Percentiles rank a stretch among this genome's conserved stretches.
Evolutionary conservation across 768 basidiomycete genomes (phyloP).

Genomic region (Agaricus subrufescens): DNA sequence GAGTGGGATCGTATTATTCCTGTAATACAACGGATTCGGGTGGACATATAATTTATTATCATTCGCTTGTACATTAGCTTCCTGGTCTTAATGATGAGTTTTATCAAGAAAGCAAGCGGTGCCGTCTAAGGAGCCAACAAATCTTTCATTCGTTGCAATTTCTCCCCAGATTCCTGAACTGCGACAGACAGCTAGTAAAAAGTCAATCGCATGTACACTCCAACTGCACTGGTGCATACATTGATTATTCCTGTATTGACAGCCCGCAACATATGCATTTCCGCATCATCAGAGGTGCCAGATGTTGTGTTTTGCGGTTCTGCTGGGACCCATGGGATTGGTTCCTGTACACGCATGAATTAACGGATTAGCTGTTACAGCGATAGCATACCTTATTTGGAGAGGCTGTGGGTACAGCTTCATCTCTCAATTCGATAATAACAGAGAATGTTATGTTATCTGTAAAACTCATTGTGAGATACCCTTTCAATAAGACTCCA

Average conservation of each 20-base stretch:
- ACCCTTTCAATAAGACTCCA: neutral
- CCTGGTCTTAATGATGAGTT: constrained; percentile 14
- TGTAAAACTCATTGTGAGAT: constrained; percentile 16
- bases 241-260: constrained; percentile 84
- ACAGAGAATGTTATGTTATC: constrained; percentile 79
- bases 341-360: constrained; percentile 37
- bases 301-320: constrained; percentile 63
- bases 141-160: constrained; percentile 39
- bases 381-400: constrained; percentile 36
- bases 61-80: constrained; percentile 20
- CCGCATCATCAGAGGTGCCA: constrained; percentile 58
- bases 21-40: constrained; percentile 88
- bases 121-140: constrained; percentile 13
- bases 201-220: neutral
- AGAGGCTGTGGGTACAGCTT: constrained; percentile 48
- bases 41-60: constrained; percentile 62
- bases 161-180: constrained; percentile 77
- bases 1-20: constrained; percentile 97
- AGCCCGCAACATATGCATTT: constrained; percentile 71
- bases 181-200: constrained; percentile 59
- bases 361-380: neutral
- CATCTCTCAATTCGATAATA: constrained; percentile 74
- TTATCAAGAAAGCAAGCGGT: constrained; percentile 12
- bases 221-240: constrained; percentile 31
- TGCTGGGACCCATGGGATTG: constrained; percentile 79